A percentile compares a stretch with the other conserved stretches of the same genome.
Evolutionary conservation across 2,329 filamentous ascomycete species (phyloP).

Genomic region (Microsporum audouinii): DNA sequence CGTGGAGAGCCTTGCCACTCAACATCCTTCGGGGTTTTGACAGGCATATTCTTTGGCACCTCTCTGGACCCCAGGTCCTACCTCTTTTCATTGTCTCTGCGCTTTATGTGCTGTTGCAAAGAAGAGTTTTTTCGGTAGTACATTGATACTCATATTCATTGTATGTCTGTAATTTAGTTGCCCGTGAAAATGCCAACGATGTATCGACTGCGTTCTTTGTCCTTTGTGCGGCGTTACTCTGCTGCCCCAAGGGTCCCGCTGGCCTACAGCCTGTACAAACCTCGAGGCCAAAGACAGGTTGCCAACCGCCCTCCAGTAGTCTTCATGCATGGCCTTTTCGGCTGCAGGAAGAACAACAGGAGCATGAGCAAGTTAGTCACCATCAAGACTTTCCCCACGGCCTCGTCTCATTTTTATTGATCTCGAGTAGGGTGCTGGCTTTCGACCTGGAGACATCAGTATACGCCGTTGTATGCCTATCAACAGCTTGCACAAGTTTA

Average conservation of each 20-base stretch:
- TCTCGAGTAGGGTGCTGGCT: neutral
- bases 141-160: neutral
- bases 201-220: neutral
- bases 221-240: neutral
- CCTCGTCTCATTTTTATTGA: neutral
- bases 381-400: neutral
- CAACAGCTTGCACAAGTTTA: neutral
- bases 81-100: constrained; percentile 34
- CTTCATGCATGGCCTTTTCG: constrained; percentile 9
- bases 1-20: constrained; percentile 41
- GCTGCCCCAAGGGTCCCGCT: neutral
- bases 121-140: constrained; percentile 19
- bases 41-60: constrained; percentile 42
- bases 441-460: constrained; percentile 1
- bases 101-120: constrained; percentile 27
- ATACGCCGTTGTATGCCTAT: constrained; percentile 3
- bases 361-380: constrained; percentile 6
- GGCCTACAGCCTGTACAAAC: constrained; percentile 4
- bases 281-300: neutral
- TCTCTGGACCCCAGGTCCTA: constrained; percentile 20
- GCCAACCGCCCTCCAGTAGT: neutral
- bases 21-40: constrained; percentile 41
- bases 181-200: neutral
- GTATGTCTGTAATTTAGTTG: neutral
- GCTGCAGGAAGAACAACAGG: constrained; percentile 8